A percentile compares a stretch with the other conserved stretches of the same genome.
Evolutionary conservation across 306 rosid genomes (phyloP).

Genomic region (Trifolium fragiferum): DNA sequence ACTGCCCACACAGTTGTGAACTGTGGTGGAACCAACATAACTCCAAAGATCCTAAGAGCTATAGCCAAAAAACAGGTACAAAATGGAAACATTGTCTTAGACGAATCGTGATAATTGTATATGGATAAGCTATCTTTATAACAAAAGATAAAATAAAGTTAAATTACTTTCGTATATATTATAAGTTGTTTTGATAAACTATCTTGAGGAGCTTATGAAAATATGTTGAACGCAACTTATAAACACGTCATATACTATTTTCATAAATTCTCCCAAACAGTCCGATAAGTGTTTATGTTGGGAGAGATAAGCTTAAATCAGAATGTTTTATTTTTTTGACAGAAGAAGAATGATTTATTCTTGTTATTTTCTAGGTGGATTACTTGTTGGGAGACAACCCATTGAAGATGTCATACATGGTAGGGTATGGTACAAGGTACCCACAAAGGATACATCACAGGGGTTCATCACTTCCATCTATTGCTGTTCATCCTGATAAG

Average conservation of each 20-base stretch:
- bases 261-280: too few relatives aligned
- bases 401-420: conserved; percentile 89
- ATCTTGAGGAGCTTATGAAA: too few relatives aligned
- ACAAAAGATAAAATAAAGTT: too few relatives aligned
- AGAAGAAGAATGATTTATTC: background rate
- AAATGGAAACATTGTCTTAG: background rate
- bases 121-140: too few relatives aligned
- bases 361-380: conserved; percentile 62
- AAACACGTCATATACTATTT: too few relatives aligned
- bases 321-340: too few relatives aligned
- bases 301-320: too few relatives aligned
- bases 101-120: too few relatives aligned
- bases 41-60: conserved; percentile 66
- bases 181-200: too few relatives aligned
- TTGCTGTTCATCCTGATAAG: conserved; percentile 66
- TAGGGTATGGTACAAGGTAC: conserved; percentile 83
- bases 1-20: conserved; percentile 60
- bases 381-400: conserved; percentile 93
- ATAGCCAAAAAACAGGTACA: conserved; percentile 84
- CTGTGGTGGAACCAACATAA: conserved; percentile 69
- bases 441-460: conserved; percentile 92
- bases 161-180: too few relatives aligned
- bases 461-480: conserved; percentile 79
- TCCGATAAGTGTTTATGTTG: too few relatives aligned
- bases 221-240: too few relatives aligned